phyloP scores from a whole-genome alignment of 306 rosid genomes.

The Cucurbita ficifolia region DNA sequence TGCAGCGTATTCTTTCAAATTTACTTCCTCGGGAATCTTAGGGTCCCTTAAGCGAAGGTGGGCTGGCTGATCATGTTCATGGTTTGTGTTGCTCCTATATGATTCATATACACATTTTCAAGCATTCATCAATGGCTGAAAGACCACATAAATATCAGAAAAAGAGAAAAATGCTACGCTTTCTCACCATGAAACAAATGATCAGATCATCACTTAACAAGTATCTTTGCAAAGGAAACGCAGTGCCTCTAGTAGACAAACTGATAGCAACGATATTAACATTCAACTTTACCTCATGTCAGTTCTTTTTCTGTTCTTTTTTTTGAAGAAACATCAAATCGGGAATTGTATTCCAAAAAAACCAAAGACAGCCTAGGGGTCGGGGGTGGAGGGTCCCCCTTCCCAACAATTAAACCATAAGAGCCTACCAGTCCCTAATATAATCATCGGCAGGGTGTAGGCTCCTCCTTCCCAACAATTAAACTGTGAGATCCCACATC shows the following conservation, averaged over 20 bases:
- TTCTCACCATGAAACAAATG: background rate
- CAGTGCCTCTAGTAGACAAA: background rate
- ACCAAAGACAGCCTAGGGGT: too few species aligned
- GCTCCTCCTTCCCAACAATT: too few species aligned
- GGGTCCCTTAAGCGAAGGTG: constrained; percentile 73
- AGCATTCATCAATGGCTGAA: constrained; percentile 9
- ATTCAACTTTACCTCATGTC: background rate
- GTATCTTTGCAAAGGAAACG: background rate
- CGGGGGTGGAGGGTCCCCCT: too few species aligned
- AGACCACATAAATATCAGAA: background rate
- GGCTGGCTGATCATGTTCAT: constrained; percentile 90
- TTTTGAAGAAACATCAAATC: too few species aligned
- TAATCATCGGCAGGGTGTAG: too few species aligned
- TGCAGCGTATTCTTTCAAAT: constrained; percentile 67
- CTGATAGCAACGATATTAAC: background rate
- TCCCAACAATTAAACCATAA: too few species aligned
- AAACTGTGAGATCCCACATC: too few species aligned
- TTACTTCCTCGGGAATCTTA: constrained; percentile 53
- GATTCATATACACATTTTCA: background rate
- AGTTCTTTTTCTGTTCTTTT: too few species aligned
- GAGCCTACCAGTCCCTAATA: too few species aligned
- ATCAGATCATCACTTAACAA: background rate
- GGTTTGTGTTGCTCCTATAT: constrained; percentile 93
- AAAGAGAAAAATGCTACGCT: background rate
- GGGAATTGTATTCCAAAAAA: too few species aligned